phyloP scores from a whole-genome alignment of 2,329 filamentous ascomycete genomes.

The Penicillium digitatum region DNA sequence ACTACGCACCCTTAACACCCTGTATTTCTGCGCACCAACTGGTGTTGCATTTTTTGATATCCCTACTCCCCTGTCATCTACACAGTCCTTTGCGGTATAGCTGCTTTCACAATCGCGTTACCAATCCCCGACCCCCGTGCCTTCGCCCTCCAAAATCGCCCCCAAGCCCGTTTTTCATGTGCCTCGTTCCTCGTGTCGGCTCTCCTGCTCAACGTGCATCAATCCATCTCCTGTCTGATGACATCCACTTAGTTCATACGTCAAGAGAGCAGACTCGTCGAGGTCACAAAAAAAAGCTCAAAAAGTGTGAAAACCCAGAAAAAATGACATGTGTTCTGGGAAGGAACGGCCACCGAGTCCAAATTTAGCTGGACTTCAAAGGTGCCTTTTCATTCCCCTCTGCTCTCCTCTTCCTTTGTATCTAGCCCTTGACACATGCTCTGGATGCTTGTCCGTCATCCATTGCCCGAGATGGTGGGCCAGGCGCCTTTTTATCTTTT shows the following conservation, averaged over 20 bases:
- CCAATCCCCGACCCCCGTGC: background rate
- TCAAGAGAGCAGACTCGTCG: background rate
- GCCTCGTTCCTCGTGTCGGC: slow-evolving; percentile 11
- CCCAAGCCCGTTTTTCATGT: slow-evolving; percentile 23
- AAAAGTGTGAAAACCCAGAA: slow-evolving; percentile 26
- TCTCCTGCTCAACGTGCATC: background rate
- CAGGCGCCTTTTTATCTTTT: slow-evolving; percentile 13
- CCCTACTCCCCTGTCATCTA: slow-evolving; percentile 9
- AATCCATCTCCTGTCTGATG: background rate
- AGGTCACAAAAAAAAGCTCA: slow-evolving; percentile 29
- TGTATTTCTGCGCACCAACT: slow-evolving; percentile 20
- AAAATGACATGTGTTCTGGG: slow-evolving; percentile 22
- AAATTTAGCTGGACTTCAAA: slow-evolving; percentile 3
- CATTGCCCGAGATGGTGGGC: background rate
- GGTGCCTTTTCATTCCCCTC: slow-evolving; percentile 12
- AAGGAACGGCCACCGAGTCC: slow-evolving; percentile 18
- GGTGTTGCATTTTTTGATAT: slow-evolving; percentile 24
- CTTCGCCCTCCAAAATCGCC: background rate
- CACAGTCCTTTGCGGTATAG: slow-evolving; percentile 21
- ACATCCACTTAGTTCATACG: background rate
- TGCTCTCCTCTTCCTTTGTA: slow-evolving; percentile 18
- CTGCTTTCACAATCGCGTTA: slow-evolving; percentile 12
- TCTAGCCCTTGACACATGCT: slow-evolving; percentile 14
- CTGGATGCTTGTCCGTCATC: background rate
- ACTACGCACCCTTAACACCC: slow-evolving; percentile 3